phyloP scores from a whole-genome alignment of 176 grass and related monocot genomes.

The Cenchrus americanus region DNA sequence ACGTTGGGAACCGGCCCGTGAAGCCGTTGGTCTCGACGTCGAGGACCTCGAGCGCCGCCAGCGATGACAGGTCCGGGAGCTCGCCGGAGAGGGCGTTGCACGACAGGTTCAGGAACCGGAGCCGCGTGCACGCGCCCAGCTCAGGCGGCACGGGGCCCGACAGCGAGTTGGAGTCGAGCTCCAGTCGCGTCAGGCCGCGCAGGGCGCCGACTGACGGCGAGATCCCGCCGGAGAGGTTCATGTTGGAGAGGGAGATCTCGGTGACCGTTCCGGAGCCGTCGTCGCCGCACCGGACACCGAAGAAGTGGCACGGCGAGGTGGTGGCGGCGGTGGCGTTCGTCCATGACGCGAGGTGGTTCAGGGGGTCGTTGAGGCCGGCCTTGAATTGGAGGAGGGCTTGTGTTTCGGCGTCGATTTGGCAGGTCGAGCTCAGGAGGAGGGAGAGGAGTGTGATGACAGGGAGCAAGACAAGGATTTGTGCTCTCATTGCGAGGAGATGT shows the following conservation, averaged over 20 bases:
- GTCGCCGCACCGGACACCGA: conserved; percentile 58
- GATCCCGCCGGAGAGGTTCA: conserved; percentile 72
- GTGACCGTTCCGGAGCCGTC: conserved; percentile 39
- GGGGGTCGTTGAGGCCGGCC: conserved; percentile 58
- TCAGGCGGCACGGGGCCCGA: conserved; percentile 56
- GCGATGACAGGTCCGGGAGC: conserved; percentile 60
- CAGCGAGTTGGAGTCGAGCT: conserved; percentile 61
- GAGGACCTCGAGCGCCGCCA: conserved; percentile 49
- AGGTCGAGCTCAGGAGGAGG: conserved; percentile 30
- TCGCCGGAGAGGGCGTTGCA: conserved; percentile 55
- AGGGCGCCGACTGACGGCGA: conserved; percentile 54
- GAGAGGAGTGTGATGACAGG: conserved; percentile 52
- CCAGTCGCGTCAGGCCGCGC: conserved; percentile 39
- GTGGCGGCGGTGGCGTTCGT: conserved; percentile 30
- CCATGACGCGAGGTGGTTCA: conserved; percentile 73
- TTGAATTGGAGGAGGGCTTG: conserved; percentile 76
- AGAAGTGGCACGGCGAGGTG: conserved; percentile 58
- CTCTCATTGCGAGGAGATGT: conserved; percentile 42
- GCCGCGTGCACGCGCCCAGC: conserved; percentile 52
- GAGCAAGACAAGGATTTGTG: conserved; percentile 38
- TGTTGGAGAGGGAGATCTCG: conserved; percentile 55
- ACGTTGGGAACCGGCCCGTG: conserved; percentile 54
- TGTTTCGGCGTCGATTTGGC: conserved; percentile 48
- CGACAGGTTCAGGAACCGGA: conserved; percentile 67
- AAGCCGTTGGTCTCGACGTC: conserved; percentile 62